A percentile compares a stretch with the other conserved stretches of the same genome.
Evolutionary conservation across 495 filamentous ascomycete genomes (phyloP).

Genomic region (Aspergillus haitiensis): DNA sequence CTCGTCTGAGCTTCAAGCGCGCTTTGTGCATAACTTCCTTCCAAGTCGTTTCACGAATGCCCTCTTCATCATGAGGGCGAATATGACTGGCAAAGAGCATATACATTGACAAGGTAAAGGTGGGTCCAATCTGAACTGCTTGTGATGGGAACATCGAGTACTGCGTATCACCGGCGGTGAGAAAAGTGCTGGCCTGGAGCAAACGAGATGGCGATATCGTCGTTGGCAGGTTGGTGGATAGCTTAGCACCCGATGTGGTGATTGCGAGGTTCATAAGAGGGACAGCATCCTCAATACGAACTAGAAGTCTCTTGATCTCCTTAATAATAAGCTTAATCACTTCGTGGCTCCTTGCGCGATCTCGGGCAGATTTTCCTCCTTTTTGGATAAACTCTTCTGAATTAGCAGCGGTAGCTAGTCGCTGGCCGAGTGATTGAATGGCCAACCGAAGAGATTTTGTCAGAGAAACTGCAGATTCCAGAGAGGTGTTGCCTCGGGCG

Average conservation of each 20-base stretch:
- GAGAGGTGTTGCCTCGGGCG: slow-evolving; percentile 88
- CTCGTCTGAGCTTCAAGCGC: slow-evolving; percentile 71
- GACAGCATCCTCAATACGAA: slow-evolving; percentile 86
- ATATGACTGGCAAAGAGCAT: slow-evolving; percentile 92
- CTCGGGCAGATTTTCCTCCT: slow-evolving; percentile 49
- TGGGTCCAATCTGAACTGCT: slow-evolving; percentile 82
- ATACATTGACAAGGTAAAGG: slow-evolving; percentile 87
- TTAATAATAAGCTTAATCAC: slow-evolving; percentile 69
- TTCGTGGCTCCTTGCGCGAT: slow-evolving; percentile 48
- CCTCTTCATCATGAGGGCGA: slow-evolving; percentile 61
- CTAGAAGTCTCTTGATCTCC: slow-evolving; percentile 74
- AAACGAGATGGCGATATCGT: slow-evolving; percentile 89
- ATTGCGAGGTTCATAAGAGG: slow-evolving; percentile 94
- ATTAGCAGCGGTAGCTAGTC: slow-evolving; percentile 67
- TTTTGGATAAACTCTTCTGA: slow-evolving; percentile 61
- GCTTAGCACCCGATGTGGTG: slow-evolving; percentile 85
- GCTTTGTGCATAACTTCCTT: slow-evolving; percentile 98
- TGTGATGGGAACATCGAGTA: slow-evolving; percentile 64
- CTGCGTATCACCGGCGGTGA: slow-evolving; percentile 84
- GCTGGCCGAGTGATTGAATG: slow-evolving; percentile 79
- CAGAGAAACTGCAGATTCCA: slow-evolving; percentile 84
- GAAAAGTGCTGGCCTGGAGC: slow-evolving; percentile 89
- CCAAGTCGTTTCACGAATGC: slow-evolving; percentile 79
- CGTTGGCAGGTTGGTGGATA: slow-evolving; percentile 74
- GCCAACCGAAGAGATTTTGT: slow-evolving; percentile 86